Evolutionary conservation across 2,329 filamentous ascomycete genomes (phyloP), one percentile per base, ranked within the genome.

Genomic region (Aspergillus ochraceoroseus): DNA sequence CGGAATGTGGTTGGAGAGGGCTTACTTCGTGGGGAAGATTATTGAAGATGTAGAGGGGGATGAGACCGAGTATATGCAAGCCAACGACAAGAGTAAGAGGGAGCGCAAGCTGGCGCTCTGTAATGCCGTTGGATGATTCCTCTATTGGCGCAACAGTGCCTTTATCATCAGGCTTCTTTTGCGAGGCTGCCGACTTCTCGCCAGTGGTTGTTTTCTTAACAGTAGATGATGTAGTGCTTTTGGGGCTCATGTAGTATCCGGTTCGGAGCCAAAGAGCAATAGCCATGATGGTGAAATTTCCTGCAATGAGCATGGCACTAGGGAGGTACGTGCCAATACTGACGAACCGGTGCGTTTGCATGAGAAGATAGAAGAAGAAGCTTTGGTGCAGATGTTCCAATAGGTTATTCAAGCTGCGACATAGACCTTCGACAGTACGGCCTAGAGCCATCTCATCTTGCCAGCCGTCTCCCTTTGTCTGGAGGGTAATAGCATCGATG

Each of bases 381-480:
- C 89, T 95, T 68, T 98, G 92, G 62, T 98, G 92, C 46, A 98
- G 74, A 62, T 98, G 89, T 67, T 98, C 92, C 20, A 98, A 76
- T 43, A 98, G 70, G 59, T 98, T 98, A 70, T 98, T 98, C 65
- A 98, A 71, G 62, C 87, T 95, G 55, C 92, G 77, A 63, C 94
- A 94, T 2, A 92, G 77, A 55, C 88, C 88, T 67, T 98, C 92
- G 3, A 96, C 75, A 0, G 89, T 82, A 39, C 89, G 77, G 4
- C 92, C 92, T 60, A 98, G 80, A 7, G 85, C 85, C 87, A 96
- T 96, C 67, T 96, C 92, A 62, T 98, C 92, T 58, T 96, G 87
- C 87, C 88, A 95, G 20, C 92, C 92, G 28, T 90, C 74, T 1
- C 90, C 90, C 44, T 87, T 85, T 0, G 92, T 87, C 57, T 92